Conservation (phyloP, 176 grass and related monocot species). For the Pharus latifolius region DNA sequence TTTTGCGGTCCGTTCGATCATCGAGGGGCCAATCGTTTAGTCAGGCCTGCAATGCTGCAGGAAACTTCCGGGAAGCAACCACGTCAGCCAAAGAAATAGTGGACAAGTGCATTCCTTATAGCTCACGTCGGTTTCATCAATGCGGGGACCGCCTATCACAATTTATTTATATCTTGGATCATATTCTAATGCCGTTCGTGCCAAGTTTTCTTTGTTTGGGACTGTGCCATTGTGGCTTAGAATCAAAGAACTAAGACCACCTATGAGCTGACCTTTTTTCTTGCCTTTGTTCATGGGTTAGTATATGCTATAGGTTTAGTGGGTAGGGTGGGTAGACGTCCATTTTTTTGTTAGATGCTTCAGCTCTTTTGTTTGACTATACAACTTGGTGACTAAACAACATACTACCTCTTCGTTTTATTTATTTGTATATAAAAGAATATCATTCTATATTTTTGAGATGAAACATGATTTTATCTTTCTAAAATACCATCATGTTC, state of each 20-base stretch:
- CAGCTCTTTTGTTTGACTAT: no score
- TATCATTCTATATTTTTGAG: no score
- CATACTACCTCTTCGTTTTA: no score
- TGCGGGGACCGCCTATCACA: not conserved
- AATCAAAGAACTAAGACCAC: no score
- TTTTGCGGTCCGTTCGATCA: not conserved
- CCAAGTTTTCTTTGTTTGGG: not conserved
- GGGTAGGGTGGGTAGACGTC: not conserved
- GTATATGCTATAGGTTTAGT: not conserved
- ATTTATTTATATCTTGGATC: not conserved
- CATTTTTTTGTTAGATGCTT: no score
- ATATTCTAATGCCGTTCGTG: not conserved
- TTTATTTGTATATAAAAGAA: no score
- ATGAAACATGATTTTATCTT: no score
- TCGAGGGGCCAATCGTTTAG: not conserved
- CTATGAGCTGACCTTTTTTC: not conserved
- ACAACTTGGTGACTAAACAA: no score
- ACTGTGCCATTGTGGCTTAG: no score
- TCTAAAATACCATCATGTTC: no score
- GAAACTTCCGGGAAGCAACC: constrained; percentile 46
- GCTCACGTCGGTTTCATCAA: not conserved
- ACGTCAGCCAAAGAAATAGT: not conserved
- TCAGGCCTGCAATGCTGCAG: not conserved
- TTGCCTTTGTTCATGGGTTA: not conserved
- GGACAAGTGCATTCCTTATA: not conserved